These are phyloP conservation scores for Globisporangium cystogenes DNA, from an alignment of 352 stramenopile genomes.

Conservation along the genomic window DNA sequence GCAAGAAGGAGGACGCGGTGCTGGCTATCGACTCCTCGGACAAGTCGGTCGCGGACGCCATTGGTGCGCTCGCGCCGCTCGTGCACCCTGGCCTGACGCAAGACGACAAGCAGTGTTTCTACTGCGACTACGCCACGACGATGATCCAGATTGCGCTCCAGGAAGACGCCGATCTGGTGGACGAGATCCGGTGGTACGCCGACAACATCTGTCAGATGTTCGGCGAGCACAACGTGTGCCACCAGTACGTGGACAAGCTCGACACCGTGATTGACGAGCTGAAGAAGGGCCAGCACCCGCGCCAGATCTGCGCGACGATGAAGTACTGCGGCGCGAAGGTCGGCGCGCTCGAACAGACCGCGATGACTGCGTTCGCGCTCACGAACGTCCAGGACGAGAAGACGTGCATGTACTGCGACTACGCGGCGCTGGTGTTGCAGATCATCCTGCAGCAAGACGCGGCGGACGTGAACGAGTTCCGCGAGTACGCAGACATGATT, in stretches of 20 bases:
- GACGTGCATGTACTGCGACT: conserved; percentile 56
- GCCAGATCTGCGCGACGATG: conserved; percentile 47
- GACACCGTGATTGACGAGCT: conserved; percentile 64
- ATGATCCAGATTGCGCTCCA: conserved; percentile 51
- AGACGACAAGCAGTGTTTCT: conserved; percentile 38
- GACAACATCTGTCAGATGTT: conserved; percentile 77
- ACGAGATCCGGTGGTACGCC: conserved; percentile 48
- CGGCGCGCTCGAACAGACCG: conserved; percentile 12
- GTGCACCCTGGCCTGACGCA: conserved; percentile 11
- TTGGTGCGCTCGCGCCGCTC: conserved; percentile 19
- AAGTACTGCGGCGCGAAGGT: conserved; percentile 45
- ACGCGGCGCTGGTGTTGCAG: conserved; percentile 48
- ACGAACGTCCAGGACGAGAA: conserved; percentile 21
- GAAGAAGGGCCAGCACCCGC: conserved; percentile 57
- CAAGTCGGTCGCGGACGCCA: conserved; percentile 17
- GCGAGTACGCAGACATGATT: conserved; percentile 69
- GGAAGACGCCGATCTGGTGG: conserved; percentile 45
- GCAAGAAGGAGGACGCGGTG: conserved; percentile 11
- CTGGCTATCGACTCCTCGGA: background rate
- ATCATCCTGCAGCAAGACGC: conserved; percentile 55
- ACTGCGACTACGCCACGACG: conserved; percentile 57
- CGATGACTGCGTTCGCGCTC: conserved; percentile 23
- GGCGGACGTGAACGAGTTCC: conserved; percentile 44
- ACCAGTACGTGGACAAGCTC: conserved; percentile 63
- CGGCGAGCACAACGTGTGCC: conserved; percentile 49